These are phyloP conservation scores for Paratinospora sagittata DNA, from an alignment of 164 flowering plant genomes.

Conservation along the genomic window DNA sequence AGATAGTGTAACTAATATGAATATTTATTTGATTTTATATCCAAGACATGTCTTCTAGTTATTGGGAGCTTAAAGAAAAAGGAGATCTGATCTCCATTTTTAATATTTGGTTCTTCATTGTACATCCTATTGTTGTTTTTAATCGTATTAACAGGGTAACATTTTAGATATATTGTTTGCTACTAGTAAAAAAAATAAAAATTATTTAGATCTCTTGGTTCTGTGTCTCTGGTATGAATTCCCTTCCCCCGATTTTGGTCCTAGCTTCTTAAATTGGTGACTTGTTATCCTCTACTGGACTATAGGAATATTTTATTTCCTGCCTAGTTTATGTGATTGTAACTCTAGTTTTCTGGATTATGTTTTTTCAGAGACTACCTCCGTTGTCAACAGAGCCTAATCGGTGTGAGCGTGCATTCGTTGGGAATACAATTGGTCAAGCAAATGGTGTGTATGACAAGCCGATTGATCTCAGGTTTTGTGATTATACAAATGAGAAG, in stretches of 20 bases:
- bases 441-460: constrained; percentile 98
- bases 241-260: background rate
- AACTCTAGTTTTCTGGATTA: constrained; percentile 5
- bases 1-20: background rate
- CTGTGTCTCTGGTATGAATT: background rate
- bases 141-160: background rate
- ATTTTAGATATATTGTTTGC: background rate
- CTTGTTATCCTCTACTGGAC: background rate
- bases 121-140: background rate
- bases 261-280: no score
- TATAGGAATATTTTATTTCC: background rate
- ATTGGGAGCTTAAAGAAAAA: background rate
- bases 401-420: constrained; percentile 83
- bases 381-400: constrained; percentile 84
- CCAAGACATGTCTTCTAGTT: background rate
- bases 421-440: constrained; percentile 96
- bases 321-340: background rate
- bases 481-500: constrained; percentile 87
- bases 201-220: background rate
- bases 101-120: background rate
- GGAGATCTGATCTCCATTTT: background rate
- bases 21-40: background rate
- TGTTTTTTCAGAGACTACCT: constrained; percentile 63
- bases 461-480: constrained; percentile 87
- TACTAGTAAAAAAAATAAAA: background rate